These are phyloP conservation scores for Aureobasidium sp. DNA, from an alignment of 2,329 filamentous ascomycete genomes.

Conservation along the genomic window DNA sequence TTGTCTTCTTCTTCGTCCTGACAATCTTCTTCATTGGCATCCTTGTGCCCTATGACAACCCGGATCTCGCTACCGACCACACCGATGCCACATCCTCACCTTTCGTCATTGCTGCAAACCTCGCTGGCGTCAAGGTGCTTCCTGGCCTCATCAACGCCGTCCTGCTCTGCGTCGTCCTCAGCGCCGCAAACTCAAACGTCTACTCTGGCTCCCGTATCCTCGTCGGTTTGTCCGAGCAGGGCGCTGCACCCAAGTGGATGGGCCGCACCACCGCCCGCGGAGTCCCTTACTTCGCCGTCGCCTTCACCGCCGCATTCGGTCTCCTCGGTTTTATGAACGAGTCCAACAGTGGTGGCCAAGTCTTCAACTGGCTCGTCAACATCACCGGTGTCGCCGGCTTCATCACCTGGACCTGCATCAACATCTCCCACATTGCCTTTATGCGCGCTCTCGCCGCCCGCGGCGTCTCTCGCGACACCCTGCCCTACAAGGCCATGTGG, in stretches of 20 bases:
- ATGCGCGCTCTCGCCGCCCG: conserved; percentile 63
- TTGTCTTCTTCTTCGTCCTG: conserved; percentile 32
- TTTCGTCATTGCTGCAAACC: conserved; percentile 59
- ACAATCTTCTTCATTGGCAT: conserved; percentile 32
- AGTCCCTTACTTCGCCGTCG: conserved; percentile 39
- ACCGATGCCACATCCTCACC: conserved; percentile 50
- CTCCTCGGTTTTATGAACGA: conserved; percentile 70
- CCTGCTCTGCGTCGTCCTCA: conserved; percentile 57
- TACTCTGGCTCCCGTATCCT: conserved; percentile 65
- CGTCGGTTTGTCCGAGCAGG: conserved; percentile 53
- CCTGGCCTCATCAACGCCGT: conserved; percentile 61
- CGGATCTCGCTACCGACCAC: conserved; percentile 31
- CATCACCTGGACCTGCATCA: conserved; percentile 68
- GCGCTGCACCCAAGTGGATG: conserved; percentile 39
- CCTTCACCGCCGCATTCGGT: conserved; percentile 47
- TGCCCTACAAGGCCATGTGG: conserved; percentile 63
- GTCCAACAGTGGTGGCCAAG: conserved; percentile 56
- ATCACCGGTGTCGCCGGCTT: conserved; percentile 45
- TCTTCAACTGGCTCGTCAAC: conserved; percentile 66
- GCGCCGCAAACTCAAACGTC: conserved; percentile 35
- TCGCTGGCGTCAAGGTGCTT: conserved; percentile 54
- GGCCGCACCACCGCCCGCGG: conserved; percentile 36
- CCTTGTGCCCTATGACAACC: conserved; percentile 30
- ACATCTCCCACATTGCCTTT: conserved; percentile 61
- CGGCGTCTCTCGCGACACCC: conserved; percentile 55